Percentiles rank a stretch among this genome's conserved stretches.
These are phyloP conservation scores for Dendrostoma leiphaemia DNA, from an alignment of 2,329 filamentous ascomycete genomes.

Conservation along the genomic window DNA sequence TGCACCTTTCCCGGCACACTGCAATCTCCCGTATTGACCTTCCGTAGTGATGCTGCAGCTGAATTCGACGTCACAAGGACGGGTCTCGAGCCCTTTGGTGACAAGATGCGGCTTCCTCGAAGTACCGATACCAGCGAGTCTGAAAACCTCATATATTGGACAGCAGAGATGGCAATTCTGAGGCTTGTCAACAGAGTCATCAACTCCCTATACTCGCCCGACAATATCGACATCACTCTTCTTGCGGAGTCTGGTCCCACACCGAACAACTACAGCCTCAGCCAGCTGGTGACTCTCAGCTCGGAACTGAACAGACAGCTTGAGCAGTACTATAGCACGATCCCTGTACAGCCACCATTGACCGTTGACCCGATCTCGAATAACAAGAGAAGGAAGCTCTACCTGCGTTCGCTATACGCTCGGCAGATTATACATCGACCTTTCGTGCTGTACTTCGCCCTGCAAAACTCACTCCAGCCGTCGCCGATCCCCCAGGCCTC, in stretches of 20 bases:
- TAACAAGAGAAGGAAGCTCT: conserved; percentile 66
- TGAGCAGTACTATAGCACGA: conserved; percentile 36
- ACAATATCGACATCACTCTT: conserved; percentile 23
- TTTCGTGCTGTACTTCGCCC: conserved; percentile 38
- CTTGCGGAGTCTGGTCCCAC: conserved; percentile 21
- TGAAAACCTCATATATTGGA: conserved; percentile 36
- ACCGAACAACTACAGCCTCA: conserved; percentile 25
- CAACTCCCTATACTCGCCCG: conserved; percentile 36
- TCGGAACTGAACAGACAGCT: conserved; percentile 37
- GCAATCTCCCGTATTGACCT: conserved; percentile 14
- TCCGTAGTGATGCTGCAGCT: conserved; percentile 63
- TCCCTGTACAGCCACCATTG: conserved; percentile 46
- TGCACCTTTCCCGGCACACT: too few species aligned
- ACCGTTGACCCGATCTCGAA: conserved; percentile 54
- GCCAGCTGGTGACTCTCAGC: conserved; percentile 30
- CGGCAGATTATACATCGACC: conserved; percentile 69
- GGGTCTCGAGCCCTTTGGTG: conserved; percentile 36
- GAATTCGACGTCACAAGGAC: conserved; percentile 49
- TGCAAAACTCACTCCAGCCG: conserved; percentile 21
- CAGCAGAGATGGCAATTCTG: conserved; percentile 40
- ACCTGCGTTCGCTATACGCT: conserved; percentile 71
- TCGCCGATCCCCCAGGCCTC: conserved; percentile 1
- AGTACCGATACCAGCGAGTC: conserved; percentile 30
- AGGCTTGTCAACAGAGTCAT: conserved; percentile 42
- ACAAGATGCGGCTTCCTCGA: conserved; percentile 33